Evolutionary conservation across 495 filamentous ascomycete genomes (phyloP), one percentile per base, ranked within the genome.

Genomic region (Penicillium paradoxum): DNA sequence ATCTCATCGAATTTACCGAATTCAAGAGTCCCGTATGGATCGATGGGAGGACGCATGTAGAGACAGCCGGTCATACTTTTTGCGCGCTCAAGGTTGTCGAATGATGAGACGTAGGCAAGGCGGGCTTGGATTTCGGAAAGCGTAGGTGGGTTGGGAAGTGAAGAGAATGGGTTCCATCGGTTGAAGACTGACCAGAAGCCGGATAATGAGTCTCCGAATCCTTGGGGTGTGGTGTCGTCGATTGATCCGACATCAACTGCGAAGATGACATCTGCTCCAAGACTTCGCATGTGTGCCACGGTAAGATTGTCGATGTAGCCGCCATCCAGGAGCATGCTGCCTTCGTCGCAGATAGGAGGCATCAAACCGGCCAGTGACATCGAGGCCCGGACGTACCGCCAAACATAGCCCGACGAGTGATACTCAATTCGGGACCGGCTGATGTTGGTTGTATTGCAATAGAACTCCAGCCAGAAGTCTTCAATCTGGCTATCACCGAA

Each of bases 401-500:
- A 98, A 2, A 91, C 90, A 57, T 97, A 97, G 5, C 93, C 93
- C 27, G 85, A 90, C 1, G 88, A 96, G 70, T 98, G 93, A 67
- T 91, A 89, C 64, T 97, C 91, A 3, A 83, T 81, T 7, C 91
- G 83, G 33, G 85, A 90, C 61, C 91, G 91, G 72, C 83, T 89
- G 72, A 98, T 97, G 61, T 96, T 97, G 22, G 95, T 97, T 0
- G 91, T 97, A 67, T 98, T 98, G 77, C 95, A 97, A 76, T 97
- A 98, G 71, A 91, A 98, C 53, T 95, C 90, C 14, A 98, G 81
- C 93, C 93, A 97, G 66, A 97, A 97, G 66, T 97, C 95, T 71
- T 98, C 93, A 49, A 98, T 97, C 67, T 97, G 93, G 33, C 87
- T 86, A 55, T 95, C 88, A 8, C 90, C 92, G 68, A 98, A 96